Percentiles rank a stretch among this genome's conserved stretches.
Evolutionary conservation across 169 alveolate species (phyloP).

Genomic region (Theileria parva): DNA sequence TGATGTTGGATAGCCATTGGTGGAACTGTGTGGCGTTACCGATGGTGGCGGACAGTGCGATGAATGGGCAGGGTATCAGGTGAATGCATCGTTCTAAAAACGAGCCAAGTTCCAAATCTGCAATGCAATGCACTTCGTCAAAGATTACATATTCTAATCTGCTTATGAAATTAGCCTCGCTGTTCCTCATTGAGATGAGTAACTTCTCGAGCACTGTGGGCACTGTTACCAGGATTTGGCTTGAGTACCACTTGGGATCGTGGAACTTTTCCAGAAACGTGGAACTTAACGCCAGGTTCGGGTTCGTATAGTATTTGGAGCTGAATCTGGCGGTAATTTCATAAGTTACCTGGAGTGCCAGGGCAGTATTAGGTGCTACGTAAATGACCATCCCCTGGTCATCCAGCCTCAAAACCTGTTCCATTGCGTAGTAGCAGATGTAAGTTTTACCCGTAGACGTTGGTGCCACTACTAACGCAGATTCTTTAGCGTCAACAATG

Average conservation of each 20-base stretch:
- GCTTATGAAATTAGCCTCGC: constrained; percentile 69
- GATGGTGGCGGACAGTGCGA: constrained; percentile 91
- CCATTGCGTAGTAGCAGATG: constrained; percentile 92
- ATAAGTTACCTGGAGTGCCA: constrained; percentile 87
- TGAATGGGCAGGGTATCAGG: constrained; percentile 87
- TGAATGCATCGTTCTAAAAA: constrained; percentile 77
- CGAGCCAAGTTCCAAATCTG: constrained; percentile 75
- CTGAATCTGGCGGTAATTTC: constrained; percentile 89
- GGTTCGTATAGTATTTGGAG: constrained; percentile 77
- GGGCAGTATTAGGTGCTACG: constrained; percentile 88
- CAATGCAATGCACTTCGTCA: constrained; percentile 89
- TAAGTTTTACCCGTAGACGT: constrained; percentile 91
- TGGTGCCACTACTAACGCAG: constrained; percentile 86
- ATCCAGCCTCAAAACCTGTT: constrained; percentile 81
- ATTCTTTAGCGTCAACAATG: constrained; percentile 79
- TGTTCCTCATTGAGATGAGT: constrained; percentile 77
- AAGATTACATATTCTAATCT: constrained; percentile 83
- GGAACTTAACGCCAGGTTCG: constrained; percentile 61
- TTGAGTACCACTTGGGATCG: constrained; percentile 76
- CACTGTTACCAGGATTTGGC: constrained; percentile 85
- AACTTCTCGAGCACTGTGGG: constrained; percentile 86
- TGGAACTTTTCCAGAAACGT: constrained; percentile 74
- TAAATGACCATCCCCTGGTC: constrained; percentile 86
- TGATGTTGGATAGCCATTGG: constrained; percentile 77
- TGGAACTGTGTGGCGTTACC: constrained; percentile 83